Percentiles rank a stretch among this genome's conserved stretches.
phyloP scores from a whole-genome alignment of 2,329 filamentous ascomycete genomes.

The Monosporascus sp. region DNA sequence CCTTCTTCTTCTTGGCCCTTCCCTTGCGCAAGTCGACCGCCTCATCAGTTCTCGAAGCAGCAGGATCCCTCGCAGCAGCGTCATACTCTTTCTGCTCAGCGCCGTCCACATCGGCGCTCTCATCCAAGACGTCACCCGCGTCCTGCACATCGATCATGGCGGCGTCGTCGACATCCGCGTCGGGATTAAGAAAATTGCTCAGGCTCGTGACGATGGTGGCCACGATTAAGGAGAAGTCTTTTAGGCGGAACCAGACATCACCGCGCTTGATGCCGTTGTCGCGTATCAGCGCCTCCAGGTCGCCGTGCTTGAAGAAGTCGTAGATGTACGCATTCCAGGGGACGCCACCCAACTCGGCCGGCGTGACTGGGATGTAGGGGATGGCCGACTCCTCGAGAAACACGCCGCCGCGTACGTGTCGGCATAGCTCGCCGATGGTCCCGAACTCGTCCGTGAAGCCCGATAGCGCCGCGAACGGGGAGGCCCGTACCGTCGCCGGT shows the following conservation, averaged over 20 bases:
- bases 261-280: conserved; percentile 63
- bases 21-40: conserved; percentile 16
- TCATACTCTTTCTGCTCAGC: conserved; percentile 33
- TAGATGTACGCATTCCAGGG: conserved; percentile 65
- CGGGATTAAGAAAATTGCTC: conserved; percentile 50
- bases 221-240: conserved; percentile 52
- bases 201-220: conserved; percentile 68
- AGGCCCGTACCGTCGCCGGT: conserved; percentile 48
- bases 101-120: conserved; percentile 17
- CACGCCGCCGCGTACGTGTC: conserved; percentile 59
- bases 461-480: conserved; percentile 67
- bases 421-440: conserved; percentile 63
- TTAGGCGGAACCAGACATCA: conserved; percentile 69
- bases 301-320: conserved; percentile 74
- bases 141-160: conserved; percentile 41
- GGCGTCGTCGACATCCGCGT: conserved; percentile 37
- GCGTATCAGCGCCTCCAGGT: conserved; percentile 51
- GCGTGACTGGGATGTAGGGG: conserved; percentile 60
- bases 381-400: conserved; percentile 73
- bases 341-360: conserved; percentile 42
- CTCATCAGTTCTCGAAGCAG: conserved; percentile 8
- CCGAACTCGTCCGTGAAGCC: conserved; percentile 60
- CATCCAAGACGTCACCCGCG: conserved; percentile 20
- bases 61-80: conserved; percentile 26
- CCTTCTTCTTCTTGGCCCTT: conserved; percentile 36